Conservation (phyloP, 164 flowering plant species). For the Protea cynaroides region DNA sequence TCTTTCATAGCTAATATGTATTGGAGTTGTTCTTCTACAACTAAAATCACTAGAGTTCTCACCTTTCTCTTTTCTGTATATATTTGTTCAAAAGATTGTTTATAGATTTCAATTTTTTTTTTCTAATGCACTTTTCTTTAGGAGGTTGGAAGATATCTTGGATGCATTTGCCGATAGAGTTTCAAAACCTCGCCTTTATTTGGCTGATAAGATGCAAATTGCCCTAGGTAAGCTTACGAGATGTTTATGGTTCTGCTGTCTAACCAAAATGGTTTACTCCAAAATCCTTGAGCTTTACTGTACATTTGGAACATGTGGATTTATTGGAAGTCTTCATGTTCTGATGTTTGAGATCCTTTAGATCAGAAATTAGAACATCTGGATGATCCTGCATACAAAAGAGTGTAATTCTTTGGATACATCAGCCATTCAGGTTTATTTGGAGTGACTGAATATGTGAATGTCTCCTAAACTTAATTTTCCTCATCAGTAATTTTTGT, state of each 20-base stretch:
- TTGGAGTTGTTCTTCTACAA: not conserved
- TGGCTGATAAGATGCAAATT: constrained; percentile 93
- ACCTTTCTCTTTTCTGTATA: not conserved
- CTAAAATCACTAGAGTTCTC: not conserved
- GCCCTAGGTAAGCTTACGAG: constrained; percentile 63
- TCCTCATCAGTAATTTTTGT: no score
- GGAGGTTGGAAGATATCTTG: constrained; percentile 84
- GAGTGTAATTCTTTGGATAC: not conserved
- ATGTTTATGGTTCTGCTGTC: not conserved
- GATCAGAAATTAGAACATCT: not conserved
- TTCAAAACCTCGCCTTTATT: constrained; percentile 76
- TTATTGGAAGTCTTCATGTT: not conserved
- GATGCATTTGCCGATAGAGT: constrained; percentile 86
- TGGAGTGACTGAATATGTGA: not conserved
- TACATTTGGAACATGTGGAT: no score
- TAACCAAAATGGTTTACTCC: not conserved
- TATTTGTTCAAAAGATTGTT: not conserved
- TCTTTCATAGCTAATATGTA: not conserved
- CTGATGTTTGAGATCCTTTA: not conserved
- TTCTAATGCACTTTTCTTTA: constrained; percentile 21
- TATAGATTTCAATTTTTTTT: not conserved
- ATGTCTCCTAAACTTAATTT: no score
- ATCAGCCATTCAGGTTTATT: not conserved
- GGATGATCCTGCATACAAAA: not conserved
- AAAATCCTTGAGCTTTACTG: not conserved